Conservation (phyloP, 176 grass and related monocot species). For the Neostapfia colusana region DNA sequence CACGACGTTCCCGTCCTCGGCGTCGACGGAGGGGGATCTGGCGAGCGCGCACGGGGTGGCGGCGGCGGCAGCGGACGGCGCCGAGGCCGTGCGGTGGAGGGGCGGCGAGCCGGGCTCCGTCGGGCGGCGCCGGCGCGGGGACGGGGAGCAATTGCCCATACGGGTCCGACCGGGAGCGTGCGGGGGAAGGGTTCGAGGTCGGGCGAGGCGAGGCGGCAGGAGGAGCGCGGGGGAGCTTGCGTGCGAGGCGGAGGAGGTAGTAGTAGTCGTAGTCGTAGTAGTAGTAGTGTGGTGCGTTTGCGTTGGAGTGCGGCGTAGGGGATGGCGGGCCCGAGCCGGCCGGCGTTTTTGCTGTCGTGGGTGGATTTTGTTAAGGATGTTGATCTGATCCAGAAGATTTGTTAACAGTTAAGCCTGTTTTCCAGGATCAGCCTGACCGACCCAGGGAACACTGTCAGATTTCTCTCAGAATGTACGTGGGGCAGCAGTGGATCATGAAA, state of each 20-base stretch:
- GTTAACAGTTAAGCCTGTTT: not conserved
- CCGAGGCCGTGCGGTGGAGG: not conserved
- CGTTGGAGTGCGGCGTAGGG: slow-evolving; percentile 31
- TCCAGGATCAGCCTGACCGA: not conserved
- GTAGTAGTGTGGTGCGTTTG: not conserved
- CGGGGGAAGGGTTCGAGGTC: slow-evolving; percentile 1
- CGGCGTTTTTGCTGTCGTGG: slow-evolving; percentile 34
- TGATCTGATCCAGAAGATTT: slow-evolving; percentile 4
- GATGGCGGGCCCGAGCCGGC: slow-evolving; percentile 17
- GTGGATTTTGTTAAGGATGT: slow-evolving; percentile 34
- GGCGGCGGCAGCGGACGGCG: not conserved
- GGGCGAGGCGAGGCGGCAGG: not conserved
- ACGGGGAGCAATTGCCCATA: slow-evolving; percentile 67
- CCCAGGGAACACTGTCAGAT: too few relatives aligned
- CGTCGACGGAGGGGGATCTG: slow-evolving; percentile 47
- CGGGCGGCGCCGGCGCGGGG: slow-evolving; percentile 47
- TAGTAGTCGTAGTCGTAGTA: too few relatives aligned
- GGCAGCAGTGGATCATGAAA: too few relatives aligned
- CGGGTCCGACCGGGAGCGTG: not conserved
- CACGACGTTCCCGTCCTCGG: slow-evolving; percentile 40
- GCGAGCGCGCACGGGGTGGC: slow-evolving; percentile 44
- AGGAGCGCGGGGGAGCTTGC: not conserved
- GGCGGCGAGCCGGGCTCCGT: slow-evolving; percentile 36
- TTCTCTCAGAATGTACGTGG: too few relatives aligned
- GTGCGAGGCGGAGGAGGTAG: slow-evolving; percentile 16